These are phyloP conservation scores for Stephania yunnanensis DNA, from an alignment of 164 flowering plant genomes.

Conservation along the genomic window DNA sequence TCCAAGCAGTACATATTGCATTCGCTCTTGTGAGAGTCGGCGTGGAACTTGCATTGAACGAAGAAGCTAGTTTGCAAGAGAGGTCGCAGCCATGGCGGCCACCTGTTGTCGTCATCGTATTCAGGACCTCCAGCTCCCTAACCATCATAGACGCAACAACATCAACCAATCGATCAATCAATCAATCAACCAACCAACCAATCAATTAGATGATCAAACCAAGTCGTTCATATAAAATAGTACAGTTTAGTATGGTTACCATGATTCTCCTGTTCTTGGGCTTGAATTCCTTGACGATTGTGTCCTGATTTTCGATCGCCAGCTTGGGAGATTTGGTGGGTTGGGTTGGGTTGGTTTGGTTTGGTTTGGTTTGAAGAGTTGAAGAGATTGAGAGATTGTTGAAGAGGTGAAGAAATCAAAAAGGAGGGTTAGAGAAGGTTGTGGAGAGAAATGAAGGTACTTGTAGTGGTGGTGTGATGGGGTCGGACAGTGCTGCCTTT, in stretches of 20 bases:
- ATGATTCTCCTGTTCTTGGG: constrained; percentile 74
- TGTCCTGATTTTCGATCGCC: constrained; percentile 86
- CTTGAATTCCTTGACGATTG: constrained; percentile 57
- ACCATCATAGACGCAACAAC: background rate
- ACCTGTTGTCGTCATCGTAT: constrained; percentile 58
- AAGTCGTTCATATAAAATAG: background rate
- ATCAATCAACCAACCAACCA: background rate
- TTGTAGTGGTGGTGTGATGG: constrained; percentile 18
- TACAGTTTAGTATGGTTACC: constrained; percentile 32
- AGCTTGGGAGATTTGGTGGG: constrained; percentile 28
- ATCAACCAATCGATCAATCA: background rate
- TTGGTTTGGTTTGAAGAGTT: background rate
- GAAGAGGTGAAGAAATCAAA: background rate
- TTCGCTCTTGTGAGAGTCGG: constrained; percentile 85
- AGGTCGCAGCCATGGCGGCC: constrained; percentile 93
- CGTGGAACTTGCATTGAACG: constrained; percentile 72
- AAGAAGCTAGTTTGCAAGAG: constrained; percentile 60
- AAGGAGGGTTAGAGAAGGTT: constrained; percentile 4
- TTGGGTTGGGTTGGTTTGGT: background rate
- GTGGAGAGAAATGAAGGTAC: constrained; percentile 27
- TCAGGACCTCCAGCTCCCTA: constrained; percentile 77
- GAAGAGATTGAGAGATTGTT: background rate
- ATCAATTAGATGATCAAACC: too few relatives aligned
- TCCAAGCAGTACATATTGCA: constrained; percentile 97
- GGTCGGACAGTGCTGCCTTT: background rate